Evolutionary conservation across 2,329 filamentous ascomycete species (phyloP), one percentile per base, ranked within the genome.

Genomic region (Eutypa lata): DNA sequence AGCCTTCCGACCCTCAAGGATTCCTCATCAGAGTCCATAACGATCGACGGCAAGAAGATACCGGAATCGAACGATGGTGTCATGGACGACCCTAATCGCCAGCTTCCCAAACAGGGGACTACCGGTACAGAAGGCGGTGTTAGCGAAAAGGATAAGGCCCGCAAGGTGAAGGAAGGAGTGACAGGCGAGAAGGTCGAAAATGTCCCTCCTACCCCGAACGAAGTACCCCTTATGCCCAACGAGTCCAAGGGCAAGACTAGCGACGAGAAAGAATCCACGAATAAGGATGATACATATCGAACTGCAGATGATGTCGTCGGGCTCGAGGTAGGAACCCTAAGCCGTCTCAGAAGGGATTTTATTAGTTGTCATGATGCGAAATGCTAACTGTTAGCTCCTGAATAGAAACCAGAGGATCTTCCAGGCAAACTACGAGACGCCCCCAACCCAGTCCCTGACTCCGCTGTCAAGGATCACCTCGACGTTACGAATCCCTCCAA

Each of bases 111-210:
- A 67, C 82, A 91, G 68, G 93, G 92, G 46, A 95, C 90, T 2
- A 90, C 88, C 3, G 93, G 93, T 38, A 96, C 90, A 2, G 89
- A 92, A 66, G 92, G 91, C 13, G 92, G 93, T 49, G 90, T 97
- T 42, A 91, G 88, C 24, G 89, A 92, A 68, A 96, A 95, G 72
- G 85, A 86, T 61, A 94, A 91, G 74, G 86, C 85, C 47, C 81
- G 83, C 55, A 87, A 88, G 65, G 79, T 81, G 37, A 79, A 87
- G 60, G 87, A 90, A 68, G 81, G 79, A 54, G 78, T 81, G 66
- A 86, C 80, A 3, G 86, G 80, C 59, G 82, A 79, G 69, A 89
- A 81, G 70, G 71, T 77, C 31, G 82, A 89, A 65, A 93, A 91
- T 68, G 86, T 85, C 55, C 92, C 92, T 4, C 87, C 90, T 58